Evolutionary conservation across 768 basidiomycete genomes (phyloP).

Genomic region (Podaxis rugospora): DNA sequence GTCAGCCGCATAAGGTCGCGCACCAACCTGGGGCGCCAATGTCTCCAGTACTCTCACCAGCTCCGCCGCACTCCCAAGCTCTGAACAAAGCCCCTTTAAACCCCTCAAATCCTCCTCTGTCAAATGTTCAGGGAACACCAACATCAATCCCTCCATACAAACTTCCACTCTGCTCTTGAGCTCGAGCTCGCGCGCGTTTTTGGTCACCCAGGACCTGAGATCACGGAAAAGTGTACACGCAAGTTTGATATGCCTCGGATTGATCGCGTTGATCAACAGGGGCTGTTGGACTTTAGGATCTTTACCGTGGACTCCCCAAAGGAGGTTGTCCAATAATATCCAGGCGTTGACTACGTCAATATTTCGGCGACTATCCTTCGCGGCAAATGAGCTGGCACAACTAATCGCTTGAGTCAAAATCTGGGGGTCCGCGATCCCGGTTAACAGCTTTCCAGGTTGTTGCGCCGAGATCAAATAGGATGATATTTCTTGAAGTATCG

Average conservation of each 20-base stretch:
- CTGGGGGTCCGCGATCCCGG: slow-evolving; percentile 15
- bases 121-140: slow-evolving; percentile 19
- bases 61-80: slow-evolving; percentile 17
- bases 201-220: slow-evolving; percentile 21
- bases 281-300: slow-evolving; percentile 12
- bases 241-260: slow-evolving; percentile 17
- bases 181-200: slow-evolving; percentile 17
- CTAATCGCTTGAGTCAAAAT: slow-evolving; percentile 23
- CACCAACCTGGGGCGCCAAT: slow-evolving; percentile 17
- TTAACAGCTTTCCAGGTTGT: slow-evolving; percentile 6
- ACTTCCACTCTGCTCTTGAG: slow-evolving; percentile 24
- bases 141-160: slow-evolving; percentile 26
- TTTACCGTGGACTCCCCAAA: slow-evolving; percentile 13
- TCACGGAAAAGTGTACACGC: slow-evolving; percentile 23
- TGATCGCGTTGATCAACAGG: slow-evolving; percentile 9
- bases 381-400: slow-evolving; percentile 22
- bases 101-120: slow-evolving; percentile 13
- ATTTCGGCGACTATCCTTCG: slow-evolving; percentile 18
- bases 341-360: slow-evolving; percentile 25
- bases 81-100: slow-evolving; percentile 16
- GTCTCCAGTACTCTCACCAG: slow-evolving; percentile 16
- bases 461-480: slow-evolving; percentile 5
- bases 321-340: slow-evolving; percentile 23
- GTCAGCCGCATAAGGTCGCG: slow-evolving; percentile 1
- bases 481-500: slow-evolving; percentile 23